These are phyloP conservation scores for Xylaria sp. DNA, from an alignment of 2,329 filamentous ascomycete genomes.

Conservation along the genomic window DNA sequence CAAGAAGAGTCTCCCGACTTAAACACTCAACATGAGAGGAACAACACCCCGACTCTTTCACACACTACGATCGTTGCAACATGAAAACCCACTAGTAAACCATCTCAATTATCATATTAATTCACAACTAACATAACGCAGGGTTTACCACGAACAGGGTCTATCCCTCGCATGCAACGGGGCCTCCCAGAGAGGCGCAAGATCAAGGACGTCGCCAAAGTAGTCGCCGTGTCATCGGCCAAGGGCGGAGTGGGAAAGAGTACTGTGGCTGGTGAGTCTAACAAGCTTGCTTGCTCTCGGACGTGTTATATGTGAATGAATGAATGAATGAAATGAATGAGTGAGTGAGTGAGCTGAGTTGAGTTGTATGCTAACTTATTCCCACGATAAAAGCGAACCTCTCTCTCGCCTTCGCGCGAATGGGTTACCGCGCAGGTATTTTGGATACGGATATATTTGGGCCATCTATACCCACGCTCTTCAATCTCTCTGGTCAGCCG, in stretches of 20 bases:
- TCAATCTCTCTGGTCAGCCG: slow-evolving; percentile 84
- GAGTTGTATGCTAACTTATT: background rate
- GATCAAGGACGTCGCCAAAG: slow-evolving; percentile 86
- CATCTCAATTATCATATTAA: background rate
- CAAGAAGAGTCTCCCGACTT: background rate
- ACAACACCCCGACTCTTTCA: slow-evolving; percentile 62
- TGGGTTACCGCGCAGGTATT: slow-evolving; percentile 85
- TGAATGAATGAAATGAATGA: background rate
- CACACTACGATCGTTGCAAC: slow-evolving; percentile 63
- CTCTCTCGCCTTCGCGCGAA: slow-evolving; percentile 84
- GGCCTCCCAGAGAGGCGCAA: slow-evolving; percentile 83
- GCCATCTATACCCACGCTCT: slow-evolving; percentile 89
- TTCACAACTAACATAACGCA: slow-evolving; percentile 52
- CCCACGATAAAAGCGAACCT: slow-evolving; percentile 71
- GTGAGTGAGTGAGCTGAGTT: background rate
- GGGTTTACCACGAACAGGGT: slow-evolving; percentile 85
- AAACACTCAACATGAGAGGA: slow-evolving; percentile 52
- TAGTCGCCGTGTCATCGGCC: slow-evolving; percentile 96
- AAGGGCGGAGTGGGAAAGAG: slow-evolving; percentile 99
- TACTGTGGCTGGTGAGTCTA: slow-evolving; percentile 78
- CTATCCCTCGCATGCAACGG: slow-evolving; percentile 79
- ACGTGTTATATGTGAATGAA: too few species aligned
- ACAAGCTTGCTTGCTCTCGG: background rate
- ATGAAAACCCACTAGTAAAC: slow-evolving; percentile 89
- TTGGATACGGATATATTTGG: slow-evolving; percentile 98